A percentile compares a stretch with the other conserved stretches of the same genome.
phyloP scores from a whole-genome alignment of 2,329 filamentous ascomycete species.

The Fusarium buxicola region DNA sequence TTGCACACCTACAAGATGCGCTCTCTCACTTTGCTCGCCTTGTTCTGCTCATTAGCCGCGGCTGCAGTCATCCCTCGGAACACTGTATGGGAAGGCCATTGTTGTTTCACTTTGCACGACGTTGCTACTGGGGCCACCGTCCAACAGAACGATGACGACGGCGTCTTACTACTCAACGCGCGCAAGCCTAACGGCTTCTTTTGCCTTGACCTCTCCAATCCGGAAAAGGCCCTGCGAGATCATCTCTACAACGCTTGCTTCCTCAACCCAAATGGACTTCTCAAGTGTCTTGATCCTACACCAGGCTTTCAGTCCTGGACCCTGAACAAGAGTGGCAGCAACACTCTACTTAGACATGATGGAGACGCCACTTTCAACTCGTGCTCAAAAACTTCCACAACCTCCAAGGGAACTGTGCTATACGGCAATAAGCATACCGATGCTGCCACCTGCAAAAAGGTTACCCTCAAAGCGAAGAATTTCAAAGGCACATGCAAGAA shows the following conservation, averaged over 20 bases:
- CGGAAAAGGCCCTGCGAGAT: conserved; percentile 46
- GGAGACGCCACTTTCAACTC: conserved; percentile 41
- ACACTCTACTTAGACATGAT: conserved; percentile 43
- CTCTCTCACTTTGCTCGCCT: conserved; percentile 26
- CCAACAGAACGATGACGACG: conserved; percentile 44
- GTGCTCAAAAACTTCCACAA: conserved; percentile 38
- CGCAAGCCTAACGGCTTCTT: conserved; percentile 46
- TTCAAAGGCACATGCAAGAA: conserved; percentile 46
- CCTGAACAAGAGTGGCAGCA: conserved; percentile 36
- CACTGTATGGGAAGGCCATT: conserved; percentile 40
- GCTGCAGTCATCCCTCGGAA: conserved; percentile 41
- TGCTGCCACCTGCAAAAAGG: conserved; percentile 38
- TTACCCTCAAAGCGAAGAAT: conserved; percentile 42
- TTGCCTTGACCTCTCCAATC: conserved; percentile 46
- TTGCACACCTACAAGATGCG: conserved; percentile 35
- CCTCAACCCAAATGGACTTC: conserved; percentile 38
- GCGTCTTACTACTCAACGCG: conserved; percentile 45
- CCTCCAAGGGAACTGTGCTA: conserved; percentile 40
- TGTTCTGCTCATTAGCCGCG: conserved; percentile 34
- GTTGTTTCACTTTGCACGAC: conserved; percentile 50
- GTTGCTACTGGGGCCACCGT: conserved; percentile 38
- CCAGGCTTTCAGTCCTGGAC: conserved; percentile 47
- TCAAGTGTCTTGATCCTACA: conserved; percentile 50
- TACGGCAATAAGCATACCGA: conserved; percentile 35
- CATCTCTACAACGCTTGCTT: conserved; percentile 50